These are phyloP conservation scores for Aspergillus uvarum DNA, from an alignment of 2,329 filamentous ascomycete species.

Conservation along the genomic window DNA sequence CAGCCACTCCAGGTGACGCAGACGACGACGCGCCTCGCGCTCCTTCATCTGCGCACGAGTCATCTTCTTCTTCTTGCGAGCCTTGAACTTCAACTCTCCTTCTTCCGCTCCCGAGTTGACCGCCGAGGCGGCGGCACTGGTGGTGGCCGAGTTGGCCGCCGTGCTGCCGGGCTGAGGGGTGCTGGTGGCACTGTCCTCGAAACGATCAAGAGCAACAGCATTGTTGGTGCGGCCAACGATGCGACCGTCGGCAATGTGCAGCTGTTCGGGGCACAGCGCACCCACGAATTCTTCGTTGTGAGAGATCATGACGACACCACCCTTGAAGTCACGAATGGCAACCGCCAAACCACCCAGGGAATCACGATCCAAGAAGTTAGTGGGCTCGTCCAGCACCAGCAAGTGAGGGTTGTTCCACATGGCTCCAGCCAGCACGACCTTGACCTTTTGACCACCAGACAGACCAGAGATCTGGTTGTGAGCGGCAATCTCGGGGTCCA, in stretches of 20 bases:
- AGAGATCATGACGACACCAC: slow-evolving; percentile 98
- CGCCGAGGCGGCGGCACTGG: slow-evolving; percentile 62
- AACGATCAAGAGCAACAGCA: slow-evolving; percentile 74
- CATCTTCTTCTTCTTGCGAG: slow-evolving; percentile 97
- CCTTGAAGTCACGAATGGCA: slow-evolving; percentile 96
- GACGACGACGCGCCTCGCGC: slow-evolving; percentile 76
- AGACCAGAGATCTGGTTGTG: slow-evolving; percentile 97
- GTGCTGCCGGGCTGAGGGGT: slow-evolving; percentile 54
- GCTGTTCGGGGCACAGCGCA: slow-evolving; percentile 91
- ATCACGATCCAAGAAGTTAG: slow-evolving; percentile 98
- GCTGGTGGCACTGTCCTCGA: slow-evolving; percentile 76
- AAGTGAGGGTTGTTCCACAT: slow-evolving; percentile 99
- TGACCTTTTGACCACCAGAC: slow-evolving; percentile 97
- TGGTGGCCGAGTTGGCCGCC: slow-evolving; percentile 59
- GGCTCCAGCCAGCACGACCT: slow-evolving; percentile 92
- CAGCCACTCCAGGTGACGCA: slow-evolving; percentile 79
- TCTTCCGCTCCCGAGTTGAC: slow-evolving; percentile 85
- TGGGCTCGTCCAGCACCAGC: slow-evolving; percentile 95
- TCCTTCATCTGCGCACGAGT: slow-evolving; percentile 97
- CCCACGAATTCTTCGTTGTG: slow-evolving; percentile 99
- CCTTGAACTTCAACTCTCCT: slow-evolving; percentile 78
- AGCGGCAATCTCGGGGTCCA: slow-evolving; percentile 97
- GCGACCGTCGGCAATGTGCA: slow-evolving; percentile 86
- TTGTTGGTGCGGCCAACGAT: slow-evolving; percentile 80
- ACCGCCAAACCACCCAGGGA: slow-evolving; percentile 95